Evolutionary conservation across 202 grass and related monocot genomes (phyloP).

Genomic region (Elaeis oleifera): DNA sequence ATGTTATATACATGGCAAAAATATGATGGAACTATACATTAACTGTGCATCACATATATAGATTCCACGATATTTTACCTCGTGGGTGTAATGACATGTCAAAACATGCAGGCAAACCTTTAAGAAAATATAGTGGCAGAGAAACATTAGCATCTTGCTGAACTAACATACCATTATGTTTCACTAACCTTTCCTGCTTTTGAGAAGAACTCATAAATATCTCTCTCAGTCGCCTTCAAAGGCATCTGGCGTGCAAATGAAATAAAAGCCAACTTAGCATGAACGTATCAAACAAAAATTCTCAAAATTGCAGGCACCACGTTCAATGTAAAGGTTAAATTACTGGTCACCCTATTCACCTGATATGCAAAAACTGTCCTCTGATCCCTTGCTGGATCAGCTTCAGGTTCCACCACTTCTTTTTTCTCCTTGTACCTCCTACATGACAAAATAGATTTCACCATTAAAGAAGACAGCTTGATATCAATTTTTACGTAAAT

Average conservation of each 20-base stretch:
- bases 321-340: no score
- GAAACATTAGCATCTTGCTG: no score
- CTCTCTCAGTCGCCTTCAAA: conserved; percentile 16
- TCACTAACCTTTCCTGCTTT: conserved; percentile 15
- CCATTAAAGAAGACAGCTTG: no score
- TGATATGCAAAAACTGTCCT: conserved; percentile 25
- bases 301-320: no score
- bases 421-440: conserved; percentile 18
- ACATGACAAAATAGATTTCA: neutral
- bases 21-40: neutral
- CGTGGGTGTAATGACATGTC: conserved; percentile 15
- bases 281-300: no score
- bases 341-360: neutral
- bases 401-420: conserved; percentile 10
- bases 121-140: neutral
- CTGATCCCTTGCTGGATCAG: conserved; percentile 20
- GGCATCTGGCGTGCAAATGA: conserved; percentile 3
- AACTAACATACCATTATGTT: no score
- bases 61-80: conserved; percentile 15
- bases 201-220: conserved; percentile 19
- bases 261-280: neutral
- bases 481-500: no score
- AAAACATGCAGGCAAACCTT: conserved; percentile 27
- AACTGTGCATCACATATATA: neutral
- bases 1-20: neutral